These are phyloP conservation scores for Biancaea sappan DNA, from an alignment of 306 rosid species.

Conservation along the genomic window DNA sequence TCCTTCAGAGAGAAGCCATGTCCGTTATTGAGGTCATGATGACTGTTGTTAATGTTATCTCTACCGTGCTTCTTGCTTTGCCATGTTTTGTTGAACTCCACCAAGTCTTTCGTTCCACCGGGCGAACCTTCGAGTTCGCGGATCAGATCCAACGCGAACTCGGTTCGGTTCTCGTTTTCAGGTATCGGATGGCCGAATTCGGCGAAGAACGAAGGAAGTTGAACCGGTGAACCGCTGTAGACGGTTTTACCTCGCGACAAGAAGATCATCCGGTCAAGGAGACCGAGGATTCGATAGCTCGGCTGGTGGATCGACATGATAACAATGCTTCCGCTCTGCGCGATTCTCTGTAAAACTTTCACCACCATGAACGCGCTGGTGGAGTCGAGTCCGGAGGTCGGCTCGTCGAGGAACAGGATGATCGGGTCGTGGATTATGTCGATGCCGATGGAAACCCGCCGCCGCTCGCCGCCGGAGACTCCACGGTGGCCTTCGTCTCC, in stretches of 20 bases:
- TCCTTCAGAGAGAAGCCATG: constrained; percentile 64
- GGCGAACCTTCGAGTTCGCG: constrained; percentile 86
- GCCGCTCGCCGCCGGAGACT: constrained; percentile 87
- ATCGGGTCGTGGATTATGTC: constrained; percentile 96
- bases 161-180: constrained; percentile 83
- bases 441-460: constrained; percentile 92
- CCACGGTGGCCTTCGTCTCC: constrained; percentile 98
- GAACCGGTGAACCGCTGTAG: constrained; percentile 76
- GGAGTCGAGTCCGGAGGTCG: constrained; percentile 93
- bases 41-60: not conserved
- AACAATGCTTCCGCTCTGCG: constrained; percentile 95
- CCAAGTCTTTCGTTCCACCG: constrained; percentile 72
- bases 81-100: constrained; percentile 91
- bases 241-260: constrained; percentile 86
- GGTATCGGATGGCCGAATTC: constrained; percentile 94
- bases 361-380: constrained; percentile 98
- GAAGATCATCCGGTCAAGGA: constrained; percentile 77
- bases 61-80: constrained; percentile 58
- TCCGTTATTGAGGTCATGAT: not conserved
- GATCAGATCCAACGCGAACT: constrained; percentile 89
- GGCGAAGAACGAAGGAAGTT: constrained; percentile 56
- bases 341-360: constrained; percentile 86
- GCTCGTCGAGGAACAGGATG: constrained; percentile 85
- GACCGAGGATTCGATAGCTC: constrained; percentile 78
- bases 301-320: constrained; percentile 96